Conservation (phyloP, 805 yeast genomes). For the Kluyveromyces aestuarii region DNA sequence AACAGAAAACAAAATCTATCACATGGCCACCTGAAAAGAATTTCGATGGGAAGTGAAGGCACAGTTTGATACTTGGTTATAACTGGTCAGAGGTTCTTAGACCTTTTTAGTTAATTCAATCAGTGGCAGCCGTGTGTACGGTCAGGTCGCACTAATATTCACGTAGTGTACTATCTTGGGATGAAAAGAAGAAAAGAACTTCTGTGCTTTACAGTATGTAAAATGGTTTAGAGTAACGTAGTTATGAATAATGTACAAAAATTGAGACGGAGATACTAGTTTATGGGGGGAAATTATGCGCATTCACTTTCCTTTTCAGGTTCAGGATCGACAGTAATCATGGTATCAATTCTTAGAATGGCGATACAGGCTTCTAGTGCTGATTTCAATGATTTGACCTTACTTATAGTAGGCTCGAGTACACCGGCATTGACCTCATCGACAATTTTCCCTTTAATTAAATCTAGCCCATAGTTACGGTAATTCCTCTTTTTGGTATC, state of each 20-base stretch:
- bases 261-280: not conserved
- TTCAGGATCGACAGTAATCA: constrained; percentile 96
- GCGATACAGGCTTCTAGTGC: constrained; percentile 98
- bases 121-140: no score
- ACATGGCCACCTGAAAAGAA: no score
- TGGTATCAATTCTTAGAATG: constrained; percentile 93
- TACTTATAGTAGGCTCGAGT: constrained; percentile 89
- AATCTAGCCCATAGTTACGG: constrained; percentile 86
- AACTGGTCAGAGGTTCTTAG: no score
- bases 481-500: constrained; percentile 79
- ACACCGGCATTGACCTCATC: constrained; percentile 82
- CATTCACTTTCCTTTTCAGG: constrained; percentile 64
- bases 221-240: not conserved
- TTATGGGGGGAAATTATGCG: not conserved
- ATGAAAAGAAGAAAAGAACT: no score
- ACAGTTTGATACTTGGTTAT: no score
- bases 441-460: constrained; percentile 83
- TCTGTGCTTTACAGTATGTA: not conserved
- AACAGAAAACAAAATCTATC: no score
- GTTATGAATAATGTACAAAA: not conserved
- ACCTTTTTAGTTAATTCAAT: no score
- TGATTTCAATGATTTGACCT: constrained; percentile 84
- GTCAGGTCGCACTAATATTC: no score
- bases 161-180: no score
- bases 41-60: no score